Conservation (phyloP, 2,329 filamentous ascomycete genomes). For the Colletotrichum salicis region DNA sequence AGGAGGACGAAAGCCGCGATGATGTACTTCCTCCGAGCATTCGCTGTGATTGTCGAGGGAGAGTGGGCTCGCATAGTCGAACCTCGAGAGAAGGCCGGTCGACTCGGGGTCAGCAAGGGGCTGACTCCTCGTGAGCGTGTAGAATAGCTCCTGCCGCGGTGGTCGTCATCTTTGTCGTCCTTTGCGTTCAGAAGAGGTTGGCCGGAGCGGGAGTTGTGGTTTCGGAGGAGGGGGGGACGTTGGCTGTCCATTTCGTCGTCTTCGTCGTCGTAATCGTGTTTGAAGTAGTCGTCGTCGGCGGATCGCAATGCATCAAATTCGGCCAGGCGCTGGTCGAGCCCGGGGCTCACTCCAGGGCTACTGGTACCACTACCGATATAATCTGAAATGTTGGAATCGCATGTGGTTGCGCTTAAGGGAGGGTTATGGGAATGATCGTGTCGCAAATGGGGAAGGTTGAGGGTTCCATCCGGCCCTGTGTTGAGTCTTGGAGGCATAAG, state of each 20-base stretch:
- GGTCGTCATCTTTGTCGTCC: slow-evolving; percentile 42
- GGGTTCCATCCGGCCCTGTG: slow-evolving; percentile 33
- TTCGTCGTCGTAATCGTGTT: slow-evolving; percentile 46
- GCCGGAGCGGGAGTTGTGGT: slow-evolving; percentile 56
- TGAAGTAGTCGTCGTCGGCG: slow-evolving; percentile 39
- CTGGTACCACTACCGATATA: slow-evolving; percentile 33
- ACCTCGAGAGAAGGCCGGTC: slow-evolving; percentile 54
- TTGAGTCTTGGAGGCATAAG: slow-evolving; percentile 35
- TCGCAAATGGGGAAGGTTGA: slow-evolving; percentile 26
- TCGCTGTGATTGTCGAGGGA: slow-evolving; percentile 46
- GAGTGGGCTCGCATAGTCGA: slow-evolving; percentile 83
- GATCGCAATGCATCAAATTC: slow-evolving; percentile 34
- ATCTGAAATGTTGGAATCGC: slow-evolving; percentile 35
- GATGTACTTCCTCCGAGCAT: slow-evolving; percentile 84
- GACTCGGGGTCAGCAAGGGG: slow-evolving; percentile 33
- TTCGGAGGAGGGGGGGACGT: slow-evolving; percentile 58
- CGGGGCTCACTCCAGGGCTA: slow-evolving; percentile 22
- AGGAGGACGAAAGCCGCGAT: slow-evolving; percentile 87
- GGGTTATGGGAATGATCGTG: slow-evolving; percentile 11
- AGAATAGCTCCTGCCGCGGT: slow-evolving; percentile 33
- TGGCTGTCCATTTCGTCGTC: slow-evolving; percentile 53
- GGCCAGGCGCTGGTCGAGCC: slow-evolving; percentile 33
- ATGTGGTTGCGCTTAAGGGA: slow-evolving; percentile 33
- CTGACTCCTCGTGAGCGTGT: slow-evolving; percentile 32
- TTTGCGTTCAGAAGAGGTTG: slow-evolving; percentile 54